phyloP scores from a whole-genome alignment of 257 asterid genomes.

The Pogostemon cablin region DNA sequence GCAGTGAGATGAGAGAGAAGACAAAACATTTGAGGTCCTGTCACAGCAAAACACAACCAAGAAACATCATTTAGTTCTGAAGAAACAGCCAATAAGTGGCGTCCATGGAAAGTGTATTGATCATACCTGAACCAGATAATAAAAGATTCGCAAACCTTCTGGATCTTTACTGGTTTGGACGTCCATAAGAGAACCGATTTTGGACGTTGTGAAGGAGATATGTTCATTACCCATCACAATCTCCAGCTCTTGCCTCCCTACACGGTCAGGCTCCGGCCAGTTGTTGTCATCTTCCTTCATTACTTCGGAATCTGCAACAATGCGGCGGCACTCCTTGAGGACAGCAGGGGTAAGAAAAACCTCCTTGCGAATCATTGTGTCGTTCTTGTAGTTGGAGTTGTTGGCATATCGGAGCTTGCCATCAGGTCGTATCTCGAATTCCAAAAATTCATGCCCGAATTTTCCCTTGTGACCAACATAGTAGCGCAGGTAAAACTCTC shows the following conservation, averaged over 20 bases:
- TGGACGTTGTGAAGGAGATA: constrained; percentile 95
- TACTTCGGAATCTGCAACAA: constrained; percentile 85
- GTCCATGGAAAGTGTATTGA: not conserved
- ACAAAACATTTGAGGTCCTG: constrained; percentile 92
- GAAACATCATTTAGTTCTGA: not conserved
- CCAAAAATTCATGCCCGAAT: constrained; percentile 93
- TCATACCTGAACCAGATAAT: constrained; percentile 95
- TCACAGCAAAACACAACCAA: constrained; percentile 31
- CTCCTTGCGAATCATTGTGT: constrained; percentile 98
- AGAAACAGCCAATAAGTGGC: not conserved
- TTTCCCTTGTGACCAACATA: constrained; percentile 96
- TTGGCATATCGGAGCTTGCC: constrained; percentile 97
- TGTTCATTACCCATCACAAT: constrained; percentile 99
- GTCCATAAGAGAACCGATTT: constrained; percentile 97
- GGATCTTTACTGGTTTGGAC: constrained; percentile 97
- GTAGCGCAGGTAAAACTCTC: constrained; percentile 88
- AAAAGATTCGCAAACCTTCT: constrained; percentile 87
- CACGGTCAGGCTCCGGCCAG: constrained; percentile 99
- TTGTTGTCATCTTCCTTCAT: constrained; percentile 98
- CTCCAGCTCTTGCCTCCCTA: constrained; percentile 99
- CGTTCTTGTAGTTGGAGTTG: constrained; percentile 97
- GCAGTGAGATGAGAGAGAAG: constrained; percentile 82
- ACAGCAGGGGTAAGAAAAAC: constrained; percentile 84
- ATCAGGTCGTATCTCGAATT: constrained; percentile 92
- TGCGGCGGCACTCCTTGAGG: constrained; percentile 96